Base-by-base conservation (phyloP, 805 yeast species). In the Pichia deserticola region DNA sequence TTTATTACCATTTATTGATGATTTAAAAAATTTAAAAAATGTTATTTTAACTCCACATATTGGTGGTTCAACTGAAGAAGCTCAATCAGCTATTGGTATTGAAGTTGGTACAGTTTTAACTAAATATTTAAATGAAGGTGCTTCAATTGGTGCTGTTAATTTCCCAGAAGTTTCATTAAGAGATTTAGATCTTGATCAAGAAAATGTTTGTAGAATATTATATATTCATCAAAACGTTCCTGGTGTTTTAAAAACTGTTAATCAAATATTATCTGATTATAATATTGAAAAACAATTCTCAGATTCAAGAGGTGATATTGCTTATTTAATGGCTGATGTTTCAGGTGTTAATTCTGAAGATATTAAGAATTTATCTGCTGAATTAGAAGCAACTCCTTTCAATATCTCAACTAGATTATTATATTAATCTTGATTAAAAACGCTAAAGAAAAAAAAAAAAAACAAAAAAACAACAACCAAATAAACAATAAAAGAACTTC, bases 31-130 rank as follows among this genome's bases (percentile, higher is more conserved):
- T 10, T 77, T 89, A 66, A 82, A 90, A 72, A 93, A 93, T 71
- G 81, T 92, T 54, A 89, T 93, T 57, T 77, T 93, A 63, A 84
- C 98, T 49, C 99, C 99, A 35, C 99, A 93, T 67, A 93, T 93
- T 60, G 99, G 99, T 72, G 99, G 99, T 58, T 89, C 97, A 46
- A 93, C 99, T 44, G 98, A 92, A 71, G 99, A 93, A 76, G 99
- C 99, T 37, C 99, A 93, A 77, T 78, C 87, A 50, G 96, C 98
- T 39, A 93, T 93, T 64, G 99, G 99, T 73, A 75, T 92, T 53
- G 99, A 93, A 74, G 99, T 93, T 54, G 88, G 84, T 53, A 76
- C 85, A 42, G 82, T 96, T 38, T 77, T 93, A 62, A 76, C 90
- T 57, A 88, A 87, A 66, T 93, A 89, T 75, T 86, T 93, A 68